A percentile compares a stretch with the other conserved stretches of the same genome.
phyloP scores from a whole-genome alignment of 305 asterid genomes.

The Ilex paraguariensis region DNA sequence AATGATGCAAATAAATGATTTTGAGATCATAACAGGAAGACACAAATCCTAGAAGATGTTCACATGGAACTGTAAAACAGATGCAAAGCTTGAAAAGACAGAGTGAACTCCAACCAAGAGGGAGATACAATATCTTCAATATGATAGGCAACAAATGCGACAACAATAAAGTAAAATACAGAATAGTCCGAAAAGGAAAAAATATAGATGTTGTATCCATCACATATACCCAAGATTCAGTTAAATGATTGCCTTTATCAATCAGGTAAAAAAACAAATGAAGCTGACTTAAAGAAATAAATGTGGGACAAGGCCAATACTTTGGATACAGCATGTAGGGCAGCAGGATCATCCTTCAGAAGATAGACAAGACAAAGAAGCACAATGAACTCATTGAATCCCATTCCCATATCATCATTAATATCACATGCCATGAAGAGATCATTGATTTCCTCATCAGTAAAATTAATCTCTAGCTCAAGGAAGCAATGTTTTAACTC shows the following conservation, averaged over 20 bases:
- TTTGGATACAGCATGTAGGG: constrained; percentile 48
- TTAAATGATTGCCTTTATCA: neutral
- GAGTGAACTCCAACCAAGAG: no score
- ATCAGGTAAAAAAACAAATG: neutral
- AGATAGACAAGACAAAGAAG: constrained; percentile 87
- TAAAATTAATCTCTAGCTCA: constrained; percentile 57
- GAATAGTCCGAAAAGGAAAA: no score
- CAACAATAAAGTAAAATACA: no score
- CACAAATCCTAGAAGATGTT: no score
- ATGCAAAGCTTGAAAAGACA: no score
- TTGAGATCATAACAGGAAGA: no score
- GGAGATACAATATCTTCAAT: no score
- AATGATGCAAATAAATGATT: no score
- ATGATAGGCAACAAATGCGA: no score
- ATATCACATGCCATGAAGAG: constrained; percentile 79
- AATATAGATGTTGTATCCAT: neutral
- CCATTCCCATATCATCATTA: constrained; percentile 64
- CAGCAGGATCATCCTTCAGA: constrained; percentile 55
- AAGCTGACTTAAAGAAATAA: no score
- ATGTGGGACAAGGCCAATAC: neutral
- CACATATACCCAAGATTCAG: neutral
- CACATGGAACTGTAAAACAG: no score
- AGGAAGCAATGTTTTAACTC: constrained; percentile 71
- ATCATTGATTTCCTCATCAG: constrained; percentile 66
- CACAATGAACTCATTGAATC: constrained; percentile 78